Percentiles rank a stretch among this genome's conserved stretches.
phyloP scores from a whole-genome alignment of 2,329 filamentous ascomycete species.

The Dactylellina drechsleri region DNA sequence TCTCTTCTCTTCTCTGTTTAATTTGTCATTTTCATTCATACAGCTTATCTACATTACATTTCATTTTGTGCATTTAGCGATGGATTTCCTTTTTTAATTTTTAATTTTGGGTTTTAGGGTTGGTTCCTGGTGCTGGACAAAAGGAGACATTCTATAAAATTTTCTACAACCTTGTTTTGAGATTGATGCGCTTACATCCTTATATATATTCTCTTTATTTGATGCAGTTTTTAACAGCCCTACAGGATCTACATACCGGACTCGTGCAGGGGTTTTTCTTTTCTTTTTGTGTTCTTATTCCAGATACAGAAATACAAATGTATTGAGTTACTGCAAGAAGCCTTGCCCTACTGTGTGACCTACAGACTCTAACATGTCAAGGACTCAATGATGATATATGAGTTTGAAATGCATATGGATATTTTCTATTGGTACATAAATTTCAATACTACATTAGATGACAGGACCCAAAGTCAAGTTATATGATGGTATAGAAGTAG shows the following conservation, averaged over 20 bases:
- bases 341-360: too few species aligned
- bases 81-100: slow-evolving; percentile 1
- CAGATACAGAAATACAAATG: too few species aligned
- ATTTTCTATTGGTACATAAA: slow-evolving; percentile 12
- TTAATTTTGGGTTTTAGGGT: slow-evolving; percentile 14
- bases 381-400: too few species aligned
- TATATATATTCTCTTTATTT: too few species aligned
- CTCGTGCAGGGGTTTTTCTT: not conserved
- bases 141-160: slow-evolving; percentile 18
- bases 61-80: slow-evolving; percentile 3
- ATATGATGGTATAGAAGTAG: not conserved
- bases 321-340: too few species aligned
- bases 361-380: too few species aligned
- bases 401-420: too few species aligned
- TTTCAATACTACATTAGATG: slow-evolving; percentile 14
- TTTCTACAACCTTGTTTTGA: slow-evolving; percentile 16
- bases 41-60: not conserved
- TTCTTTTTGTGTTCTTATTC: not conserved
- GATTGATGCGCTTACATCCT: slow-evolving; percentile 17
- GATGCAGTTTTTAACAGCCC: slow-evolving; percentile 16
- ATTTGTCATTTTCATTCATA: slow-evolving; percentile 1
- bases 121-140: slow-evolving; percentile 22
- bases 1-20: not conserved
- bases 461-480: slow-evolving; percentile 5
- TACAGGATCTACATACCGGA: slow-evolving; percentile 7